Conservation (phyloP, 495 filamentous ascomycete species). For the Lasiosphaeria miniovina region DNA sequence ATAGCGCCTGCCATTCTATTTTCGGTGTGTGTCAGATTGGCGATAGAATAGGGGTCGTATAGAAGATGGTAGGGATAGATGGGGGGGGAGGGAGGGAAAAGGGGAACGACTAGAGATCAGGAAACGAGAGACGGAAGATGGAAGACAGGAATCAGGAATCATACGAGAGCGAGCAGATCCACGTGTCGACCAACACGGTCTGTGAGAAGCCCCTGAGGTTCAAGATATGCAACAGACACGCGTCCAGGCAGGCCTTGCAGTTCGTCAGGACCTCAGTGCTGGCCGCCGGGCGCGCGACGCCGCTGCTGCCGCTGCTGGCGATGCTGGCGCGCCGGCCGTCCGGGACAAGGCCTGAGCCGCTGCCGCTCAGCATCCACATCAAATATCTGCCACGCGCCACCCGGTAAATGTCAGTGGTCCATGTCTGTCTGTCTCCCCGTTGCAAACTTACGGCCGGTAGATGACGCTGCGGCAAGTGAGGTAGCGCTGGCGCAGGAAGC, state of each 20-base stretch:
- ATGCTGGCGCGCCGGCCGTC: neutral
- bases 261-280: slow-evolving; percentile 29
- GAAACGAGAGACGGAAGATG: neutral
- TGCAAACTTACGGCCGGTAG: slow-evolving; percentile 38
- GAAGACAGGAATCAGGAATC: slow-evolving; percentile 13
- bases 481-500: slow-evolving; percentile 45
- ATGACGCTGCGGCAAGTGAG: slow-evolving; percentile 47
- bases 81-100: too few relatives aligned
- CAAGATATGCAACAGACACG: slow-evolving; percentile 41
- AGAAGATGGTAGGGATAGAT: too few relatives aligned
- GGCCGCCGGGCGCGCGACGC: neutral
- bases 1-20: slow-evolving; percentile 35
- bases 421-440: too few relatives aligned
- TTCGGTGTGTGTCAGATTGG: neutral
- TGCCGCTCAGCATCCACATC: slow-evolving; percentile 40
- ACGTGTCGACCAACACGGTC: slow-evolving; percentile 46
- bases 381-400: slow-evolving; percentile 24
- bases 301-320: neutral
- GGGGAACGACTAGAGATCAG: too few relatives aligned
- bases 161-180: slow-evolving; percentile 49
- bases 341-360: neutral
- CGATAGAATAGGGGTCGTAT: too few relatives aligned
- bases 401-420: too few relatives aligned
- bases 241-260: slow-evolving; percentile 38
- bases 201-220: slow-evolving; percentile 39